phyloP scores from a whole-genome alignment of 768 basidiomycete genomes.

The Agaricus sinodeliciosus region DNA sequence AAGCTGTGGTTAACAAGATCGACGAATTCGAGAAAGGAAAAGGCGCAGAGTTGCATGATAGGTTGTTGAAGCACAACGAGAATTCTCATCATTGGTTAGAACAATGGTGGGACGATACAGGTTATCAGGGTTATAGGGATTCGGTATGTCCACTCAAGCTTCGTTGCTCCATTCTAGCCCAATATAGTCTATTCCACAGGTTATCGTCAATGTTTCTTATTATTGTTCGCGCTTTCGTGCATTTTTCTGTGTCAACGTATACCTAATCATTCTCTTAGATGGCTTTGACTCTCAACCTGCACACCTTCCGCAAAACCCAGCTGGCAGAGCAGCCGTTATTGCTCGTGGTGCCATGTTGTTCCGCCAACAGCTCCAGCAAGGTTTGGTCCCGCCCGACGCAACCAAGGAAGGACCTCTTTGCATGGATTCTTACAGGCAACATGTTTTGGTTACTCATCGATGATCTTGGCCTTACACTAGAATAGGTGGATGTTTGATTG shows the following conservation, averaged over 20 bases:
- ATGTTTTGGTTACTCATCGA: neutral
- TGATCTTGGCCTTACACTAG: neutral
- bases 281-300: conserved; percentile 64
- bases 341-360: conserved; percentile 71
- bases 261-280: conserved; percentile 36
- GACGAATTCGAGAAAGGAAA: conserved; percentile 49
- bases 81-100: conserved; percentile 78
- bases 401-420: conserved; percentile 68
- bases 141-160: conserved; percentile 41
- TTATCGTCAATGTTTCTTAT: conserved; percentile 91
- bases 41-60: conserved; percentile 54
- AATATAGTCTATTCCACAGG: conserved; percentile 25
- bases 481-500: conserved; percentile 90
- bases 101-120: conserved; percentile 90
- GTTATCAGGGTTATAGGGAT: conserved; percentile 81
- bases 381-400: conserved; percentile 55
- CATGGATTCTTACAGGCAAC: conserved; percentile 82
- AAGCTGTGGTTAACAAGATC: conserved; percentile 51
- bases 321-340: conserved; percentile 65
- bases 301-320: conserved; percentile 50
- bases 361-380: conserved; percentile 60
- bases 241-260: conserved; percentile 3
- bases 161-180: neutral
- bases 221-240: conserved; percentile 56
- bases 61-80: conserved; percentile 49